A percentile compares a stretch with the other conserved stretches of the same genome.
Conservation (phyloP, 2,329 filamentous ascomycete genomes). For the Coniochaeta ligniaria region DNA sequence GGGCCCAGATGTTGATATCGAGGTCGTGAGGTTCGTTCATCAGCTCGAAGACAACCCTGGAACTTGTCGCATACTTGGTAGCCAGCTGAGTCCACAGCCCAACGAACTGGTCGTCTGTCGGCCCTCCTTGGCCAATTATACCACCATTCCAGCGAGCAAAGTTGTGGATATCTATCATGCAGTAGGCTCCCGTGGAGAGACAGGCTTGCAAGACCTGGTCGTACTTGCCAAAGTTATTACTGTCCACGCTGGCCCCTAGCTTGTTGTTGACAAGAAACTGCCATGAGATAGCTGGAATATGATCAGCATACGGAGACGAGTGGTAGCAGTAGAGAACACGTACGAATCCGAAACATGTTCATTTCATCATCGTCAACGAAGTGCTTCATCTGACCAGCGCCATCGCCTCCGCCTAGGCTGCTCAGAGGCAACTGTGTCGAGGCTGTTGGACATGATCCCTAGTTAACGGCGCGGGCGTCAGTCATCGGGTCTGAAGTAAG, state of each 20-base stretch:
- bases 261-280: slow-evolving; percentile 50
- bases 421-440: slow-evolving; percentile 27
- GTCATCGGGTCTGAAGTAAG: neutral
- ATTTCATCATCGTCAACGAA: slow-evolving; percentile 43
- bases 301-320: neutral
- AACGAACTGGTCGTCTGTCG: slow-evolving; percentile 54
- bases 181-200: slow-evolving; percentile 46
- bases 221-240: slow-evolving; percentile 40
- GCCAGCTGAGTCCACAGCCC: slow-evolving; percentile 52
- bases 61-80: slow-evolving; percentile 44
- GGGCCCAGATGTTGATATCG: slow-evolving; percentile 49
- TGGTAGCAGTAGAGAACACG: slow-evolving; percentile 8
- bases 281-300: slow-evolving; percentile 41
- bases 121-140: slow-evolving; percentile 60
- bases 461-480: neutral
- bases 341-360: slow-evolving; percentile 42
- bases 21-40: slow-evolving; percentile 66
- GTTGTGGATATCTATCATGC: slow-evolving; percentile 51
- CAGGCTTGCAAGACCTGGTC: slow-evolving; percentile 50
- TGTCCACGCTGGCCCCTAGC: slow-evolving; percentile 41
- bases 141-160: slow-evolving; percentile 53
- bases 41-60: slow-evolving; percentile 53
- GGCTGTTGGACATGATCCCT: slow-evolving; percentile 30
- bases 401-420: slow-evolving; percentile 24
- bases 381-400: slow-evolving; percentile 47